A percentile compares a stretch with the other conserved stretches of the same genome.
Conservation (phyloP, 2,329 filamentous ascomycete genomes). For the Periconia sp. region DNA sequence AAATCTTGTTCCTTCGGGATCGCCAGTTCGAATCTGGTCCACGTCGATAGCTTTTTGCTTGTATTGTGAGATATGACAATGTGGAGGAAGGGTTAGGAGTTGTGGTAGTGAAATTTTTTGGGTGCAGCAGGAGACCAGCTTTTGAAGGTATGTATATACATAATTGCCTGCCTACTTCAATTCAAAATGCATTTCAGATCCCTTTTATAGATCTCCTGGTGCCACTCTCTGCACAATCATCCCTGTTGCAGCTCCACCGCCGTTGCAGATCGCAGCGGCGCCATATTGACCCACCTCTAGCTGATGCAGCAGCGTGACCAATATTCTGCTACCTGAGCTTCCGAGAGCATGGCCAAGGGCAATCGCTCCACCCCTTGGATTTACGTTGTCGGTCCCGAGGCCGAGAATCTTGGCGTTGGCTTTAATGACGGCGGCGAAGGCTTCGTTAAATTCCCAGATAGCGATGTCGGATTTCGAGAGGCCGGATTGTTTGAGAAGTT, state of each 20-base stretch:
- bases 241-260: conserved; percentile 88
- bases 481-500: conserved; percentile 85
- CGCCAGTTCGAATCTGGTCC: conserved; percentile 44
- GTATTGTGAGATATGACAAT: conserved; percentile 34
- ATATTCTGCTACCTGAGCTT: conserved; percentile 89
- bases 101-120: too few species aligned
- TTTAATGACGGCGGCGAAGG: conserved; percentile 93
- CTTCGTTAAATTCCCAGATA: conserved; percentile 98
- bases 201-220: conserved; percentile 26
- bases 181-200: too few species aligned
- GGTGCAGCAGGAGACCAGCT: too few species aligned
- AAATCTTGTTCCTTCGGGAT: conserved; percentile 47
- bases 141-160: too few species aligned
- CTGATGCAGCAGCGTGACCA: conserved; percentile 90
- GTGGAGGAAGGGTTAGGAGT: conserved; percentile 17
- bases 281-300: conserved; percentile 92
- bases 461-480: conserved; percentile 91
- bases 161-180: background rate
- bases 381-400: conserved; percentile 79
- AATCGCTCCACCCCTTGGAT: conserved; percentile 89
- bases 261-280: conserved; percentile 95
- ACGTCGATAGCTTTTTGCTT: conserved; percentile 39
- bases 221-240: conserved; percentile 83
- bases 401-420: conserved; percentile 93
- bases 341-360: conserved; percentile 90